These are phyloP conservation scores for Whalleya microplaca DNA, from an alignment of 2,329 filamentous ascomycete genomes.

Conservation along the genomic window DNA sequence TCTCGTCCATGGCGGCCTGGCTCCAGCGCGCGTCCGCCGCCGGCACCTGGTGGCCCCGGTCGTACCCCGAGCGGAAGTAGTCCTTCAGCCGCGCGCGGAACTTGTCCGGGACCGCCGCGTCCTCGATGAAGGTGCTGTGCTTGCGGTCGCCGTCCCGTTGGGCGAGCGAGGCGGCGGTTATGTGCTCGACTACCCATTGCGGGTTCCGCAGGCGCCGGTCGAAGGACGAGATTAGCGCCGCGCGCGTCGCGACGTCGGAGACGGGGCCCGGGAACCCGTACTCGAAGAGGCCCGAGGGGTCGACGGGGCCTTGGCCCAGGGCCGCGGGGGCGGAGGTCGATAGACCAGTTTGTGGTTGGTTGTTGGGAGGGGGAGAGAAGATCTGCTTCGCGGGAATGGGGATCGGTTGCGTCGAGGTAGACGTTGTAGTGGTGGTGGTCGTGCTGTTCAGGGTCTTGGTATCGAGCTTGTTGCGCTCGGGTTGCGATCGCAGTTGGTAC, in stretches of 20 bases:
- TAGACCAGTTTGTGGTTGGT: slow-evolving; percentile 31
- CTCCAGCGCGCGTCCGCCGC: slow-evolving; percentile 97
- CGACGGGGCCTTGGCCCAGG: slow-evolving; percentile 51
- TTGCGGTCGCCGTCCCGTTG: slow-evolving; percentile 79
- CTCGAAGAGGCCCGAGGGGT: slow-evolving; percentile 77
- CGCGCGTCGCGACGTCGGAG: slow-evolving; percentile 76
- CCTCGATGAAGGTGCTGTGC: slow-evolving; percentile 82
- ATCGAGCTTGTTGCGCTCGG: slow-evolving; percentile 40
- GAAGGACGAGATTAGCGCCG: slow-evolving; percentile 82
- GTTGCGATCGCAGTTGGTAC: slow-evolving; percentile 57
- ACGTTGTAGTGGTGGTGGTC: slow-evolving; percentile 38
- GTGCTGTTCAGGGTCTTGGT: slow-evolving; percentile 47
- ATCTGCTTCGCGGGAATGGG: slow-evolving; percentile 63
- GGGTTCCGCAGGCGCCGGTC: slow-evolving; percentile 92
- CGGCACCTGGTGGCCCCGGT: slow-evolving; percentile 95
- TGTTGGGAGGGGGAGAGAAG: slow-evolving; percentile 39
- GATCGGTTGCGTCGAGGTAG: slow-evolving; percentile 41
- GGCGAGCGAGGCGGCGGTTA: slow-evolving; percentile 83
- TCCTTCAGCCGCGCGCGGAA: slow-evolving; percentile 92
- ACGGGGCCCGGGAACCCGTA: slow-evolving; percentile 93
- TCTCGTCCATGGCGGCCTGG: slow-evolving; percentile 92
- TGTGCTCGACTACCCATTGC: slow-evolving; percentile 94
- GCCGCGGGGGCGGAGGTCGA: slow-evolving; percentile 39
- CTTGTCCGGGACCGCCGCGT: slow-evolving; percentile 75
- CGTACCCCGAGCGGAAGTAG: slow-evolving; percentile 93